Base-by-base conservation (phyloP, 2,329 filamentous ascomycete genomes). In the Talaromyces marneffei region DNA sequence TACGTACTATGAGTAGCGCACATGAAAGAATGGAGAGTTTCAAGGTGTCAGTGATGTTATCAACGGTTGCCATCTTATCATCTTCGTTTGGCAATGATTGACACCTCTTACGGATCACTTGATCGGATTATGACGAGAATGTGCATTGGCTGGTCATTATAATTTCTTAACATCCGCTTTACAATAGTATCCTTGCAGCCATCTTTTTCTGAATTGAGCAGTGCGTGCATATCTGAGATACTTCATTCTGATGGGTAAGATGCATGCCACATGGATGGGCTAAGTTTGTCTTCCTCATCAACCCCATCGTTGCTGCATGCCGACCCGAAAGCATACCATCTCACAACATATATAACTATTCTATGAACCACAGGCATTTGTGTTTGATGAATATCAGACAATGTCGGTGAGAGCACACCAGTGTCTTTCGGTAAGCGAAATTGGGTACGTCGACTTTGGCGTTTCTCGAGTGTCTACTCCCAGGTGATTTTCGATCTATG, bases 71-170 rank as follows among this genome's bases (percentile, higher is more conserved):
- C 18, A 4, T 9, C 35, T 23, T 20, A 48, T 48, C 7, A 46
- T 46, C n/a, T 16, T 27, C 1, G 42, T n/a, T 27, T n/a, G n/a
- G 42, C 42, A 25, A n/a, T 23, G 18, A 29, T 14, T 48, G 44
- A 48, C 44, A 29, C 29, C 16, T 23, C 23, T 33, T 35, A 29
- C 12, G 16, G 23, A 59, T 59, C 57, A 40, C 35, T 39, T 59
- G 46, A 59, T 50, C 39, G 18, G 20, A 39, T 20, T 33, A 53
- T 59, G 57, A 59, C 57, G 57, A 52, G 46, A 59, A 20, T 5
- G 29, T 59, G 46, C 57, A 59, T 53, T 29, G 31, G 20, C 42
- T 6, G 29, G 23, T 27, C 14, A 25, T 23, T 12, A 20, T 18
- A 18, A 9, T 25, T 18, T 35, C 25, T 48, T 16, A 57, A 40